Base-by-base conservation (phyloP, 2,329 filamentous ascomycete species). In the Penicillium olsonii region DNA sequence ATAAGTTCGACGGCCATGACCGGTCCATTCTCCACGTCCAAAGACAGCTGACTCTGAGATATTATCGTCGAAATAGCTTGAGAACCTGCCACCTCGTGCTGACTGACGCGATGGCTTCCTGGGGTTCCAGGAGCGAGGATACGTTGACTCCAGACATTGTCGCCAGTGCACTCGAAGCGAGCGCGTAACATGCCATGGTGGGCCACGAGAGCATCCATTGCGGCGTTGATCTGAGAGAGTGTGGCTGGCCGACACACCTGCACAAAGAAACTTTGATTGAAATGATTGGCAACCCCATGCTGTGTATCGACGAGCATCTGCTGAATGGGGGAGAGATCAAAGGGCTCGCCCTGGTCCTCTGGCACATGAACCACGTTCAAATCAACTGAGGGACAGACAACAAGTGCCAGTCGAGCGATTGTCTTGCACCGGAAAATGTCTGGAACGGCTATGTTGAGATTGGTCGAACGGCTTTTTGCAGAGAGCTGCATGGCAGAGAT, bases 1-100 rank as follows among this genome's bases (percentile, higher is more conserved):
- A 56, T 50, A 35, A 63, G 61, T 34, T 61, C 57, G 2, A 53
- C 57, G 1, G 53, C 57, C 42, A 59, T 44, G 11, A 57, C 31
- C 9, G 57, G 59, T 3, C 52, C 52, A 22, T 37, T 29, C 1
- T 38, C 6, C 8, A 51, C 18, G 26, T 51, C 39, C 8, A 54
- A 20, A 14, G 18, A 12, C 9, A 14, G 17, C 9, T 52, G 48
- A 15, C 43, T 52, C 39, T n/a, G 29, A 31, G 11, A n/a, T 6
- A 31, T n/a, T n/a, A 31, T 14, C 12, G 6, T 14, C 12, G 29
- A 31, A 31, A n/a, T 31, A 31, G 12, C 12, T 14, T 31, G 5
- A 31, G 5, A n/a, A n/a, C 18, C 33, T 9, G 22, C 42, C 33
- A 11, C 26, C 20, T 17, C 42, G 24, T 22, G 24, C 17, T 20